phyloP scores from a whole-genome alignment of 2,329 filamentous ascomycete genomes.

The Lasiodiplodia gonubiensis region DNA sequence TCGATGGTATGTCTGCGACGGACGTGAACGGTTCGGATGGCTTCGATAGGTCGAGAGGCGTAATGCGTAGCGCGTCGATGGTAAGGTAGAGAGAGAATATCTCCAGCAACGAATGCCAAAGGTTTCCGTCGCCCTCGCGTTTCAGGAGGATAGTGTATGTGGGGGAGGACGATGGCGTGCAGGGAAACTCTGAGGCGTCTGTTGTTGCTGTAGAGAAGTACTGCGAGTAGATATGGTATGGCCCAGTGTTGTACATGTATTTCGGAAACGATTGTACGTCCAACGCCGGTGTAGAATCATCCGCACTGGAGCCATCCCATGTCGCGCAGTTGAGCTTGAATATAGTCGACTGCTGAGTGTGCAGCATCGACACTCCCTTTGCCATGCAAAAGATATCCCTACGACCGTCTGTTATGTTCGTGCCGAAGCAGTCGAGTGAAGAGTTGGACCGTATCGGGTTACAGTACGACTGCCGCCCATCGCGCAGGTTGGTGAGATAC shows the following conservation, averaged over 20 bases:
- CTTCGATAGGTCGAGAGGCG: background rate
- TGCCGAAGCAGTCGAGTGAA: background rate
- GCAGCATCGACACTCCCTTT: background rate
- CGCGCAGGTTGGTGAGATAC: background rate
- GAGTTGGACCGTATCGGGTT: background rate
- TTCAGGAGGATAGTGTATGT: background rate
- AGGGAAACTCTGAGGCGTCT: background rate
- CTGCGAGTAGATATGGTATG: background rate
- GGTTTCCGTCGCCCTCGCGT: background rate
- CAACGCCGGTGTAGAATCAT: background rate
- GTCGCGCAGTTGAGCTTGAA: background rate
- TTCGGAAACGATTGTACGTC: background rate
- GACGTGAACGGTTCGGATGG: background rate
- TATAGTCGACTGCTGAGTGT: background rate
- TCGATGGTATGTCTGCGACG: background rate
- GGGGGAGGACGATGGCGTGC: background rate
- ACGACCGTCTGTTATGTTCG: background rate
- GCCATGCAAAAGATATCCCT: background rate
- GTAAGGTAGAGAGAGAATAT: constrained; percentile 11
- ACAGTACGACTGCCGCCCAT: background rate
- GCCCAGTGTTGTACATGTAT: background rate
- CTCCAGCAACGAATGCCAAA: constrained; percentile 13
- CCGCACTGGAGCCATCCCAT: too few relatives aligned
- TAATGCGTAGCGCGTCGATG: constrained; percentile 4
- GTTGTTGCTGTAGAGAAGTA: background rate